Base-by-base conservation (phyloP, 2,329 filamentous ascomycete species). In the Trichoderma afroharzianum region DNA sequence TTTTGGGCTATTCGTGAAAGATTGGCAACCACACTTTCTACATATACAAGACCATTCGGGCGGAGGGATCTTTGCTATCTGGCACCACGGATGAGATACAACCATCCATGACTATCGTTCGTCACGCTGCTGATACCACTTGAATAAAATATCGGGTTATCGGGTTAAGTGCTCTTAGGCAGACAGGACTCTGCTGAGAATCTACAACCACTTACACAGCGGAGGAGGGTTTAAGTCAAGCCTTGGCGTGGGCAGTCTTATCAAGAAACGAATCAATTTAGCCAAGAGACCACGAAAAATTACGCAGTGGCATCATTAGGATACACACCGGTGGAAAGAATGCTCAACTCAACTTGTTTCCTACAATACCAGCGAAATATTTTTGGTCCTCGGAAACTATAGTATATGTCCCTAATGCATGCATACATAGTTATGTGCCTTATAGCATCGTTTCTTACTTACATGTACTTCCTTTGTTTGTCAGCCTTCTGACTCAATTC, bases 361-460 rank as follows among this genome's bases (percentile, higher is more conserved):
- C 1, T 0, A 6, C 26, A 39, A 6, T 11, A 9, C 4, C 3
- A 18, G 12, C 3, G 6, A 21, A 21, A 2, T 12, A 5, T n/a
- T 2, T 24, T 4, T 18, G 2, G 21, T 21, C 18, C 18, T 36
- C 8, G 30, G 14, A 24, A 11, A 39, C n/a, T 0, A 36, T n/a
- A n/a, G n/a, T n/a, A n/a, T n/a, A n/a, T 15, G 14, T 18, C 14
- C 11, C 0, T 7, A 21, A 53, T n/a, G 15, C 1, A 18, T 43
- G 1, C 18, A 43, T 1, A n/a, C n/a, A n/a, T n/a, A n/a, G n/a
- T n/a, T n/a, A n/a, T n/a, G n/a, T 39, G 1, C 9, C 4, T 14
- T 14, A 1, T 53, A 1, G 2, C 24, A 6, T 53, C 3, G 11
- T 24, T 53, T 53, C 9, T 24, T 24, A 6, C 4, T 50, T 24